Conservation (phyloP, 768 basidiomycete genomes). For the Rhodotorula diobovata region DNA sequence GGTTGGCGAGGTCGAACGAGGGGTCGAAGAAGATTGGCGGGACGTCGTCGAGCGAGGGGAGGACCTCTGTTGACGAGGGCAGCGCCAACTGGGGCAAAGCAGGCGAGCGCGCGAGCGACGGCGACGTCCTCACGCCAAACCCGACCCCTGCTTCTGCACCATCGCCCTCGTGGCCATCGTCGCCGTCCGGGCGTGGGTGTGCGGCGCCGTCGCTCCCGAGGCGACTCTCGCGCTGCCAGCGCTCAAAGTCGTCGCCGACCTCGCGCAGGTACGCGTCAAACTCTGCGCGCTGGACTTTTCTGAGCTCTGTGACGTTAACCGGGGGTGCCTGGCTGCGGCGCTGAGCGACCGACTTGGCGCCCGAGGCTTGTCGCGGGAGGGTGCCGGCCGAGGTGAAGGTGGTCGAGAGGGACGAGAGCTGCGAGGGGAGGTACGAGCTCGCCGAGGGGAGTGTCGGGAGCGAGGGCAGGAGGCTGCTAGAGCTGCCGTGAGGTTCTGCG, state of each 20-base stretch:
- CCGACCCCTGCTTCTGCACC: constrained; percentile 15
- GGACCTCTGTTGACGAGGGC: constrained; percentile 45
- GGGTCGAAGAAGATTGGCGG: constrained; percentile 75
- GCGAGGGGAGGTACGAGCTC: constrained; percentile 35
- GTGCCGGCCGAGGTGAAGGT: constrained; percentile 61
- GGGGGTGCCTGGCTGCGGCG: constrained; percentile 47
- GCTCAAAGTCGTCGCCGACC: constrained; percentile 70
- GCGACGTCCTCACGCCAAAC: constrained; percentile 15
- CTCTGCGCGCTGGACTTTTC: constrained; percentile 73
- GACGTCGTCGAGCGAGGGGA: constrained; percentile 70
- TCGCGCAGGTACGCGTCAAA: constrained; percentile 76
- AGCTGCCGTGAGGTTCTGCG: constrained; percentile 74
- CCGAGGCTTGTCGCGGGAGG: constrained; percentile 28
- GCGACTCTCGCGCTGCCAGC: constrained; percentile 50
- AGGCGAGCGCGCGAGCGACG: background rate
- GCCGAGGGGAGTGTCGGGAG: constrained; percentile 60
- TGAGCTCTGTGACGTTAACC: constrained; percentile 57
- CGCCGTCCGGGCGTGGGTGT: background rate
- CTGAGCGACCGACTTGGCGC: constrained; percentile 47
- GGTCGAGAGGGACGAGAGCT: constrained; percentile 41
- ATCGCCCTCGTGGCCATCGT: background rate
- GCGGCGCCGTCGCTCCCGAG: background rate
- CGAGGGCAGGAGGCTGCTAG: constrained; percentile 74
- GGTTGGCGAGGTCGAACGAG: constrained; percentile 74
- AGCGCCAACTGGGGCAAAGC: background rate